Percentiles rank a stretch among this genome's conserved stretches.
Evolutionary conservation across 1,284 basidiomycete genomes (phyloP).

Genomic region (Pseudozyma tsukubaensis): DNA sequence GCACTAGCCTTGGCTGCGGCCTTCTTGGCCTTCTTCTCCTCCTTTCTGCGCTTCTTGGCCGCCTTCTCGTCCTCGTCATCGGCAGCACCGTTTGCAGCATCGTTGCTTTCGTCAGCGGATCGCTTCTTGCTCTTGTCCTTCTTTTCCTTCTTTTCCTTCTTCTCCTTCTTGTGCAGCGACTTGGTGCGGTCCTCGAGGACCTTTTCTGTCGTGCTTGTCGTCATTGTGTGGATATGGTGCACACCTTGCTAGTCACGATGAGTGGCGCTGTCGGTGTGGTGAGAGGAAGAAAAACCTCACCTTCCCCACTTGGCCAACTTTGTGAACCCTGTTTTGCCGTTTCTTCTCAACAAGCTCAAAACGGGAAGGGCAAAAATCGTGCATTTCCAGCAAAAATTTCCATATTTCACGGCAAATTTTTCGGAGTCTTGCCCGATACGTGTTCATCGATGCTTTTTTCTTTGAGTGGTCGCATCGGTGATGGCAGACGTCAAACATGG

Average conservation of each 20-base stretch:
- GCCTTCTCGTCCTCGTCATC: conserved; percentile 56
- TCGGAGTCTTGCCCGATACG: conserved; percentile 24
- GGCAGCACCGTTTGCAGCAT: conserved; percentile 5
- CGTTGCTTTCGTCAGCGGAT: conserved; percentile 44
- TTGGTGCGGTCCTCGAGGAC: conserved; percentile 55
- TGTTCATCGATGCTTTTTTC: neutral
- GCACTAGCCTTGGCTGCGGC: conserved; percentile 41
- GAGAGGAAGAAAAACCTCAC: neutral
- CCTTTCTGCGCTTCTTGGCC: conserved; percentile 69
- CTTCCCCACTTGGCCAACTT: neutral
- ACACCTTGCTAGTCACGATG: conserved; percentile 5
- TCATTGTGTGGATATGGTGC: conserved; percentile 19
- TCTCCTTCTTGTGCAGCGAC: conserved; percentile 63
- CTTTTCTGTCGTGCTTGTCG: conserved; percentile 35
- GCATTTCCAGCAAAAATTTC: conserved; percentile 7
- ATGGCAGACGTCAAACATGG: conserved; percentile 21
- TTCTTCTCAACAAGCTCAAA: conserved; percentile 8
- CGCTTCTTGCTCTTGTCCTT: conserved; percentile 56
- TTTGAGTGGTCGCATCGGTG: conserved; percentile 12
- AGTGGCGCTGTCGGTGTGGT: conserved; percentile 8
- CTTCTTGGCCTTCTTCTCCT: conserved; percentile 59
- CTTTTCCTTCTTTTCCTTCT: conserved; percentile 69
- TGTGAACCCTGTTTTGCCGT: neutral
- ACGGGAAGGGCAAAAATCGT: conserved; percentile 8
- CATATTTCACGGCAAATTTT: conserved; percentile 31